These are phyloP conservation scores for Mikania micrantha DNA, from an alignment of 129 eudicot species.

Conservation along the genomic window DNA sequence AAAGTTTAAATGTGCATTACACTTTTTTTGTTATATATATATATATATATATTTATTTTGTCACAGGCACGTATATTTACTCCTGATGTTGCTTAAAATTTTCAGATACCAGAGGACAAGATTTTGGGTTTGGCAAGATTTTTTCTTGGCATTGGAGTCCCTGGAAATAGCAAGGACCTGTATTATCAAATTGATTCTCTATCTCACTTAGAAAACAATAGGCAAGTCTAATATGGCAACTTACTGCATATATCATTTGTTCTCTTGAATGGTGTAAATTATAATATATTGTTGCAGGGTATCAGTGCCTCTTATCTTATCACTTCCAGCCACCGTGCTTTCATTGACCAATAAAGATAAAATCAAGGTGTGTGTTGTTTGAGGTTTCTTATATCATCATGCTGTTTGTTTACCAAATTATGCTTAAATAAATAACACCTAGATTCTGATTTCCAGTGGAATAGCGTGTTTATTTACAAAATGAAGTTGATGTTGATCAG, in stretches of 20 bases:
- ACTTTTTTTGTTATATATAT: neutral
- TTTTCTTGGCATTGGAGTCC: constrained; percentile 80
- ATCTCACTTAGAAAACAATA: constrained; percentile 61
- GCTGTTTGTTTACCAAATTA: neutral
- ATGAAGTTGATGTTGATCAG: neutral
- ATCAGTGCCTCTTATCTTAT: constrained; percentile 65
- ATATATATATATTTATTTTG: neutral
- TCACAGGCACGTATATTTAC: neutral
- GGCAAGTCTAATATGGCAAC: constrained; percentile 39
- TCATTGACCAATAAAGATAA: constrained; percentile 63
- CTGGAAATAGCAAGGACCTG: constrained; percentile 78
- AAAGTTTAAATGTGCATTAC: constrained; percentile 50
- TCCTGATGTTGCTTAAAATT: constrained; percentile 10
- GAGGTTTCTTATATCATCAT: neutral
- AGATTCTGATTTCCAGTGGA: neutral
- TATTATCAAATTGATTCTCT: constrained; percentile 76
- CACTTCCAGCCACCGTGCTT: constrained; percentile 81
- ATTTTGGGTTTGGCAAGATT: constrained; percentile 85
- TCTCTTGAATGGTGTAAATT: neutral
- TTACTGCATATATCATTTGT: neutral
- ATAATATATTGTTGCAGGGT: constrained; percentile 45
- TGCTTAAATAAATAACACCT: neutral
- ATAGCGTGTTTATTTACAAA: neutral
- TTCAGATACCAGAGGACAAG: constrained; percentile 82
- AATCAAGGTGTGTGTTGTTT: constrained; percentile 52